phyloP scores from a whole-genome alignment of 1,284 basidiomycete species.

The Hemileia vastatrix region DNA sequence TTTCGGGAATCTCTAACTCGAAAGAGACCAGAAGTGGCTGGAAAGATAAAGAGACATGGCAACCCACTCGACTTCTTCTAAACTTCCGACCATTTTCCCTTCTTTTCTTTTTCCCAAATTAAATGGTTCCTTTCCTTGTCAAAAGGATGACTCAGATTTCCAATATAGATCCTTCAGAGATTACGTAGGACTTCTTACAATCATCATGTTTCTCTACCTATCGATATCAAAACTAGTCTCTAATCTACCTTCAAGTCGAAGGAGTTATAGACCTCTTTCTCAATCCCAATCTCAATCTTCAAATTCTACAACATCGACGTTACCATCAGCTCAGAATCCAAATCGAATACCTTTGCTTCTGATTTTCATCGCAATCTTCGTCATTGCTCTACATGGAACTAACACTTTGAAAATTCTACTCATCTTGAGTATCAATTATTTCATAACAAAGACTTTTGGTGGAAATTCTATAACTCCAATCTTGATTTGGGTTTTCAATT shows the following conservation, averaged over 20 bases:
- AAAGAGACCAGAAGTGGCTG: too few relatives aligned
- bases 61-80: too few relatives aligned
- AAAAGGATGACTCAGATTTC: slow-evolving; percentile 45
- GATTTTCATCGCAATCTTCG: slow-evolving; percentile 56
- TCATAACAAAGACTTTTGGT: slow-evolving; percentile 52
- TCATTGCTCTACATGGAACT: slow-evolving; percentile 74
- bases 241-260: too few relatives aligned
- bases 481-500: slow-evolving; percentile 68
- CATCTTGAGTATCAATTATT: slow-evolving; percentile 64
- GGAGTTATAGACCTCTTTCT: too few relatives aligned
- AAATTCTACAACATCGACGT: too few relatives aligned
- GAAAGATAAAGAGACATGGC: too few relatives aligned
- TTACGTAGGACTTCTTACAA: slow-evolving; percentile 35
- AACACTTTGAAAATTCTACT: slow-evolving; percentile 66
- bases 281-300: slow-evolving; percentile 1
- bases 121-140: too few relatives aligned
- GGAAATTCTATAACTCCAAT: slow-evolving; percentile 47
- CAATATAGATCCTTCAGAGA: slow-evolving; percentile 46
- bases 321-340: too few relatives aligned
- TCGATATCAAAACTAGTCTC: too few relatives aligned
- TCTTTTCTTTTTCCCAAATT: too few relatives aligned
- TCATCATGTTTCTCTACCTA: slow-evolving; percentile 37
- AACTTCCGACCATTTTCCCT: too few relatives aligned
- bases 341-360: slow-evolving; percentile 50
- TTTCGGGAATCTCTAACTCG: too few relatives aligned